Evolutionary conservation across 2,329 filamentous ascomycete genomes (phyloP).

Genomic region (Phialophora chinensis): DNA sequence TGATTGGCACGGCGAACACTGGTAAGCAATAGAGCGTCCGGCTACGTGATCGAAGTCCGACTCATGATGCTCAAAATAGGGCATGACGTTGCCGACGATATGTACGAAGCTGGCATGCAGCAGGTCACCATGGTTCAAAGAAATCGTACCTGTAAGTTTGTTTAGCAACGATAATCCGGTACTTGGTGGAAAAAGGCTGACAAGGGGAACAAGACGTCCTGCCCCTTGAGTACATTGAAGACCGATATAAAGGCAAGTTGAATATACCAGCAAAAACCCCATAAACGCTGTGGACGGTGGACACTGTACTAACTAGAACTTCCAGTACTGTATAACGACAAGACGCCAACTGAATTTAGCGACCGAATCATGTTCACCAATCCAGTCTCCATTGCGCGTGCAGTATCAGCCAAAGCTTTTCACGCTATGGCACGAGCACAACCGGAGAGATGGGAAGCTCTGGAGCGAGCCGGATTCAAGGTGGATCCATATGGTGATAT

Average conservation of each 20-base stretch:
- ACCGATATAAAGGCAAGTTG: neutral
- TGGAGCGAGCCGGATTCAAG: slow-evolving; percentile 52
- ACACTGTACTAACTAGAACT: slow-evolving; percentile 22
- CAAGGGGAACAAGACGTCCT: neutral
- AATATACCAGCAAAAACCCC: neutral
- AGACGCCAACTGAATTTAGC: slow-evolving; percentile 35
- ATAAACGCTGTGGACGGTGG: neutral
- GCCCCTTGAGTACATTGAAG: neutral
- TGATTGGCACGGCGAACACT: slow-evolving; percentile 57
- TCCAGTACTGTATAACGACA: slow-evolving; percentile 35
- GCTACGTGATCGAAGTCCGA: too few species aligned
- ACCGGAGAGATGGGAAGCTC: slow-evolving; percentile 48
- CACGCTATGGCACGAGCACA: slow-evolving; percentile 42
- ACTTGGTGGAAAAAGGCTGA: slow-evolving; percentile 19
- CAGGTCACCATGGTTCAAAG: slow-evolving; percentile 57
- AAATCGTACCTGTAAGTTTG: slow-evolving; percentile 45
- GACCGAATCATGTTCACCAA: slow-evolving; percentile 39
- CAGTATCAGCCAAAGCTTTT: slow-evolving; percentile 43
- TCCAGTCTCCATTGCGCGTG: slow-evolving; percentile 42
- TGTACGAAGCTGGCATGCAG: slow-evolving; percentile 49
- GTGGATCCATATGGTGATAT: slow-evolving; percentile 48
- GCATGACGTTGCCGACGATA: slow-evolving; percentile 58
- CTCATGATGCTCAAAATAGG: slow-evolving; percentile 16
- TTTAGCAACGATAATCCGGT: slow-evolving; percentile 1
- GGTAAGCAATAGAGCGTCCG: slow-evolving; percentile 1